Evolutionary conservation across 2,329 filamentous ascomycete species (phyloP), one percentile per base, ranked within the genome.

Genomic region (Akanthomyces dipterigenus): DNA sequence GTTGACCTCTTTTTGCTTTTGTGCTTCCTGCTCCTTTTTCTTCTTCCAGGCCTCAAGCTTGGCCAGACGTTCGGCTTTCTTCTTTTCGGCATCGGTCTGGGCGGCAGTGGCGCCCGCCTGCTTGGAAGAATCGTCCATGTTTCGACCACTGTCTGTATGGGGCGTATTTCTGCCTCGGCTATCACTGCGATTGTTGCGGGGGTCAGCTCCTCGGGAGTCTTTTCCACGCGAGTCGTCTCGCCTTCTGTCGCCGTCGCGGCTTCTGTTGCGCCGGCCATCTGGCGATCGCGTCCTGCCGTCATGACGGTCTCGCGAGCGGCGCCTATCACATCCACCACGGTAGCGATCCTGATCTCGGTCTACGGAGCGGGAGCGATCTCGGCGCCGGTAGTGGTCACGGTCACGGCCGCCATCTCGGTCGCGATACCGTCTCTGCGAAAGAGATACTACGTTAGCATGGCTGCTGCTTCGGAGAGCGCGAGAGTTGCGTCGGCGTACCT

Each of bases 11-110:
- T 85, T 87, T 70, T 89, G 85, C 71, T 90, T 90, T 64, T 83
- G 83, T 67, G 88, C 88, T 67, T 88, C 88, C 70, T 87, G 86
- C 65, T 91, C 89, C 71, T 91, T 88, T 75, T 93, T 93, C 75
- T 91, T 89, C 76, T 96, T 96, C 93, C 92, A 96, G 62, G 90
- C 90, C 72, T 93, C 90, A 31, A 96, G 77, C 71, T 91, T 93
- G 31, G 90, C 90, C 48, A 92, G 80, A 64, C 90, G 82, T 73
- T 93, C 90, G 55, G 88, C 89, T 72, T 93, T 91, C 60, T 75
- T 63, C 70, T 89, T 91, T 55, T 91, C 87, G 64, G 85, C 84
- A 68, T 91, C 89, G 34, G 84, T 80, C 68, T 86, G 86, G 20
- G 75, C 75, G 49, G 78, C 75, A 58, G 80, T 71, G 43, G 71